A percentile compares a stretch with the other conserved stretches of the same genome.
Evolutionary conservation across 129 eudicot genomes (phyloP).

Genomic region (Deinandra increscens): DNA sequence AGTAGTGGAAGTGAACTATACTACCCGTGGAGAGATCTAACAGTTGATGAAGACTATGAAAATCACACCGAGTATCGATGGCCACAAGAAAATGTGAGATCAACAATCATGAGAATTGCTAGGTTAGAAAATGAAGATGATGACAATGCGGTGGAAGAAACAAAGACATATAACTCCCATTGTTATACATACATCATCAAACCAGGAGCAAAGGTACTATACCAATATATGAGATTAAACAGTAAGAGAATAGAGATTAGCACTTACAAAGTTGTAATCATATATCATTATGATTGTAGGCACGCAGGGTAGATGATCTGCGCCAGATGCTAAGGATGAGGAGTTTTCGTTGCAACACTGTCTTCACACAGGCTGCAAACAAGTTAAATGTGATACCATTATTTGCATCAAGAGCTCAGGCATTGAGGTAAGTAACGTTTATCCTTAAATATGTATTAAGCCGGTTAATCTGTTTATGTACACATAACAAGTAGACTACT

Average conservation of each 20-base stretch:
- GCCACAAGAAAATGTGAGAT: slow-evolving; percentile 68
- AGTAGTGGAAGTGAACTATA: slow-evolving; percentile 80
- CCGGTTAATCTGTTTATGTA: not conserved
- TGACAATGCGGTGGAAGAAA: slow-evolving; percentile 43
- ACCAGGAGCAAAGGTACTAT: slow-evolving; percentile 58
- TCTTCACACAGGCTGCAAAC: slow-evolving; percentile 55
- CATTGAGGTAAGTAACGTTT: slow-evolving; percentile 48
- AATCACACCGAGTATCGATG: slow-evolving; percentile 68
- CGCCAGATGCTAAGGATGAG: slow-evolving; percentile 70
- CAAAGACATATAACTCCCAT: slow-evolving; percentile 46
- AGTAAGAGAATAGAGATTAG: not conserved
- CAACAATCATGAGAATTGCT: slow-evolving; percentile 54
- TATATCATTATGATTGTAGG: slow-evolving; percentile 31
- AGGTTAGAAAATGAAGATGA: slow-evolving; percentile 42
- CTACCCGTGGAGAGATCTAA: slow-evolving; percentile 58
- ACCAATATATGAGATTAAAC: slow-evolving; percentile 9
- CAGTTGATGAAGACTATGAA: slow-evolving; percentile 54
- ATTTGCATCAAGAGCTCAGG: slow-evolving; percentile 78
- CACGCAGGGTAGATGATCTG: slow-evolving; percentile 56
- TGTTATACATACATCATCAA: slow-evolving; percentile 72
- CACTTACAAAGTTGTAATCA: slow-evolving; percentile 3
- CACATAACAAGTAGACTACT: slow-evolving; percentile 3
- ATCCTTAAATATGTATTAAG: not conserved
- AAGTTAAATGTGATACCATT: slow-evolving; percentile 70
- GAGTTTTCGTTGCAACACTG: slow-evolving; percentile 72